Evolutionary conservation across 192 early-diverging fungal species (phyloP).

Genomic region (Dissophora globulifera): DNA sequence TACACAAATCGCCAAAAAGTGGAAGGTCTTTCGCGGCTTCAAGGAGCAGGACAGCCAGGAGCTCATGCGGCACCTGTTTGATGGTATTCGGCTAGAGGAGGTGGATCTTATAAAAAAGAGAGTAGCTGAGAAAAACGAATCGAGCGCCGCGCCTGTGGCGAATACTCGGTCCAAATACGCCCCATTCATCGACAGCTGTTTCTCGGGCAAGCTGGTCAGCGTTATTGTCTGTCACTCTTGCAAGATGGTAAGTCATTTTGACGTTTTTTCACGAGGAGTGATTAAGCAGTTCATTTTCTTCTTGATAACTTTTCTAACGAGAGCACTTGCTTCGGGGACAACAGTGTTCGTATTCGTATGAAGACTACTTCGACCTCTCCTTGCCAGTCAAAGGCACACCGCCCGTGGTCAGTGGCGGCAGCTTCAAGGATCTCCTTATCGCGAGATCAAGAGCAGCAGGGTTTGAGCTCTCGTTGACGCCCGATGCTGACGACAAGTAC

Average conservation of each 20-base stretch:
- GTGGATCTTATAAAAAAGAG: conserved; percentile 23
- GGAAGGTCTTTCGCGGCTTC: conserved; percentile 66
- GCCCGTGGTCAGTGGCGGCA: not conserved
- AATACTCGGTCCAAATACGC: conserved; percentile 18
- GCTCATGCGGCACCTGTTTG: conserved; percentile 72
- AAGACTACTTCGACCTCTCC: conserved; percentile 72
- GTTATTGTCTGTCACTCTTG: conserved; percentile 75
- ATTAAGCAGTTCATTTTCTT: too few species aligned
- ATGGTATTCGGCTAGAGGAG: conserved; percentile 70
- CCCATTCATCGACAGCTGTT: conserved; percentile 73
- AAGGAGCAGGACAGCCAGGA: conserved; percentile 81
- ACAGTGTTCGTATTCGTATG: conserved; percentile 64
- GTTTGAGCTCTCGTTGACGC: conserved; percentile 1
- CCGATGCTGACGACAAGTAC: conserved; percentile 8
- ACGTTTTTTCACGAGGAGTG: too few species aligned
- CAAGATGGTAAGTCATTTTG: conserved; percentile 52
- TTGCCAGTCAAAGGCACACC: conserved; percentile 56
- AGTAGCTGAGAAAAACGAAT: not conserved
- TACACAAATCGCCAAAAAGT: conserved; percentile 63
- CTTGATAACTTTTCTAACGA: too few species aligned
- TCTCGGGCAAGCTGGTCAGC: conserved; percentile 72
- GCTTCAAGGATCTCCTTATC: conserved; percentile 16
- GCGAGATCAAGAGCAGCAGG: conserved; percentile 21
- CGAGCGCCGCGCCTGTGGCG: too few species aligned
- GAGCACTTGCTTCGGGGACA: too few species aligned